These are phyloP conservation scores for Chlamydomonas sp. DNA, from an alignment of 139 green algal species.

Conservation along the genomic window DNA sequence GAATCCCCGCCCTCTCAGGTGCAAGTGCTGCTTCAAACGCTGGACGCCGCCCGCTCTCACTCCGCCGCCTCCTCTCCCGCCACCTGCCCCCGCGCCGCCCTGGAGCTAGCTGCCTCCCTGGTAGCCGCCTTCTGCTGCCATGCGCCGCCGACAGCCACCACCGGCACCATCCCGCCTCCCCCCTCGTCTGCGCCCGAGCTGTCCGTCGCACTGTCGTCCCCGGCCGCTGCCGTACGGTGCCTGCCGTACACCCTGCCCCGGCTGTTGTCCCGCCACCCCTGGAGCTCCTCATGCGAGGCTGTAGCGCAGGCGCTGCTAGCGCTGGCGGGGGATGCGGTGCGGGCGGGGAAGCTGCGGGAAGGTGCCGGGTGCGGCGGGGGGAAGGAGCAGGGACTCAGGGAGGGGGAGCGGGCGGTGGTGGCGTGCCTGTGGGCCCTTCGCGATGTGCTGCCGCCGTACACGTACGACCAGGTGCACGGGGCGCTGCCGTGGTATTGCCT, in stretches of 20 bases:
- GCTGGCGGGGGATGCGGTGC: conserved; percentile 14
- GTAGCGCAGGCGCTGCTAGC: conserved; percentile 27
- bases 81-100: background rate
- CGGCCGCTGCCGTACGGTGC: background rate
- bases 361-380: background rate
- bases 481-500: background rate
- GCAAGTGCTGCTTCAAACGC: conserved; percentile 33
- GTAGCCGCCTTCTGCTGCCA: background rate
- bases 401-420: background rate
- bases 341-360: background rate
- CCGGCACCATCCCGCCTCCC: background rate
- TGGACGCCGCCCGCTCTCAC: conserved; percentile 7
- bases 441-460: conserved; percentile 21
- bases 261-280: conserved; percentile 15
- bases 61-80: too few relatives aligned
- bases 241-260: conserved; percentile 30
- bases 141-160: background rate
- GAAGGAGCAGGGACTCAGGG: background rate
- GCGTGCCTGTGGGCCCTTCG: conserved; percentile 29
- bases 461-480: conserved; percentile 27
- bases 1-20: background rate
- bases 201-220: conserved; percentile 1
- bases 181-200: conserved; percentile 5
- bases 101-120: conserved; percentile 20
- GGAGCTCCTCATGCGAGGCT: conserved; percentile 19